A percentile compares a stretch with the other conserved stretches of the same genome.
phyloP scores from a whole-genome alignment of 2,329 filamentous ascomycete genomes.

The Trichophyton mentagrophytes region DNA sequence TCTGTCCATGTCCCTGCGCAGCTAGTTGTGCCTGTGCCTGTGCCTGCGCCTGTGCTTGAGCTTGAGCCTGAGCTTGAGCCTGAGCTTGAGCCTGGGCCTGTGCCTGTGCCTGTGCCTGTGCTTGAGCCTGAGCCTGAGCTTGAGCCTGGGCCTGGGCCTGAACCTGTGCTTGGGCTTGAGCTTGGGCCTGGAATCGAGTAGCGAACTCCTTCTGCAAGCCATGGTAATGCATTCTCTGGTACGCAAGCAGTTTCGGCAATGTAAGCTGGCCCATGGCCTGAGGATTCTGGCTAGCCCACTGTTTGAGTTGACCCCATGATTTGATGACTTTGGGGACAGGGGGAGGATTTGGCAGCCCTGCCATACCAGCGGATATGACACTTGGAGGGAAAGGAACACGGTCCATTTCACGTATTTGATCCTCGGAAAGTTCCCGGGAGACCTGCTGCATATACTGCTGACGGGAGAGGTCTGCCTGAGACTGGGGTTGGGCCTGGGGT shows the following conservation, averaged over 20 bases:
- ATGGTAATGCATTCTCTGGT: conserved; percentile 34
- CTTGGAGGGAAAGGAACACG: conserved; percentile 25
- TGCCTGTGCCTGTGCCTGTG: conserved; percentile 1
- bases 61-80: conserved; percentile 12
- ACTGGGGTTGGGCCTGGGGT: conserved; percentile 1
- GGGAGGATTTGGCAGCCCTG: conserved; percentile 14
- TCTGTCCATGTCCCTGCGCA: conserved; percentile 11
- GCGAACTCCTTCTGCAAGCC: conserved; percentile 22
- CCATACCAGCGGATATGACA: conserved; percentile 24
- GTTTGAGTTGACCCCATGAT: conserved; percentile 46
- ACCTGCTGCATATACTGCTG: conserved; percentile 23
- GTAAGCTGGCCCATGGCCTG: conserved; percentile 31
- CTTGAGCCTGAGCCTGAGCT: conserved; percentile 11
- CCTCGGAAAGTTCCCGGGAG: conserved; percentile 25
- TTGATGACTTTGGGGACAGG: conserved; percentile 39
- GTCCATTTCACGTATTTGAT: conserved; percentile 35
- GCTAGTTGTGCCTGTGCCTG: not conserved
- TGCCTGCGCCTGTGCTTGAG: conserved; percentile 15
- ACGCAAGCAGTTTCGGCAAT: conserved; percentile 27
- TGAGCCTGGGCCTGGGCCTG: conserved; percentile 9
- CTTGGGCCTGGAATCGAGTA: conserved; percentile 13
- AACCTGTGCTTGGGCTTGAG: conserved; percentile 14
- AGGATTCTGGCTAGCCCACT: conserved; percentile 38
- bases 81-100: conserved; percentile 14
- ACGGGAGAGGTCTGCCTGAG: conserved; percentile 22